phyloP scores from a whole-genome alignment of 768 basidiomycete species.

The Ramaria rubella region DNA sequence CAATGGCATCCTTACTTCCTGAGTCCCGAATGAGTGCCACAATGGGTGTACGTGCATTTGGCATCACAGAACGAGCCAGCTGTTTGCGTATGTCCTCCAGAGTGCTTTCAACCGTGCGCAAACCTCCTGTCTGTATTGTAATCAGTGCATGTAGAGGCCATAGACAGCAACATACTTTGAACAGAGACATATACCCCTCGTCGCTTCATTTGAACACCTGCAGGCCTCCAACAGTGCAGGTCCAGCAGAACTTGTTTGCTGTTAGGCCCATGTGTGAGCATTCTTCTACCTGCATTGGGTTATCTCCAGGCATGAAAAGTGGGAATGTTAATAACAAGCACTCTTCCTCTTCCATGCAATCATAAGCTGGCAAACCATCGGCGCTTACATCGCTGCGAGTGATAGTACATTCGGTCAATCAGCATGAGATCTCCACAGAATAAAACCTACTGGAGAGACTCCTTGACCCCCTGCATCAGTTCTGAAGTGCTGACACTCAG shows the following conservation, averaged over 20 bases:
- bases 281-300: constrained; percentile 15
- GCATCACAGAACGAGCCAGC: background rate
- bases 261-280: constrained; percentile 14
- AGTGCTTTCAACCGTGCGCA: background rate
- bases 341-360: background rate
- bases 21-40: background rate
- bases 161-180: constrained; percentile 13
- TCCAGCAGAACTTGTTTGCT: constrained; percentile 35
- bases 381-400: background rate
- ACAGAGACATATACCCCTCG: constrained; percentile 23
- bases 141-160: background rate
- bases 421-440: background rate
- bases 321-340: background rate
- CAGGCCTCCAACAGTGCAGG: constrained; percentile 28
- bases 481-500: constrained; percentile 15
- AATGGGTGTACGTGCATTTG: background rate
- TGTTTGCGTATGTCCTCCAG: background rate
- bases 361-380: background rate
- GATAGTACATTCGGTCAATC: background rate
- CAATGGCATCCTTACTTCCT: constrained; percentile 5
- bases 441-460: constrained; percentile 1
- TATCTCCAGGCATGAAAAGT: constrained; percentile 20
- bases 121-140: background rate
- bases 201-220: constrained; percentile 19
- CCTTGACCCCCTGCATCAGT: background rate